Evolutionary conservation across 208 protist genomes (phyloP).

Genomic region (Endotrypanum monterogeii): DNA sequence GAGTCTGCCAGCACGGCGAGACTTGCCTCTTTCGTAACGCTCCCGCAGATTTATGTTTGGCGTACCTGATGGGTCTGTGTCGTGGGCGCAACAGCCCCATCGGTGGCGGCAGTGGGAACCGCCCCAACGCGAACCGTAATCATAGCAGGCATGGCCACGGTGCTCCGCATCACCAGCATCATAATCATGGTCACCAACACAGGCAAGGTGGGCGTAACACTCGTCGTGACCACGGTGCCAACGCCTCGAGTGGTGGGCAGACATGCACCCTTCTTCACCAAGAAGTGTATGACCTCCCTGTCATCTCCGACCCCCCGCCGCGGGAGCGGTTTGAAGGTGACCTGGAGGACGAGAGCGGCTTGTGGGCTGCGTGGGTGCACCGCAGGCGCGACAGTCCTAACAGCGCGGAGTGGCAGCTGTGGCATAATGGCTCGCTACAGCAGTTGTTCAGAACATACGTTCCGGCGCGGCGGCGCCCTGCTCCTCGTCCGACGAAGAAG

Average conservation of each 20-base stretch:
- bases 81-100: slow-evolving; percentile 20
- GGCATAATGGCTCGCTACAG: slow-evolving; percentile 69
- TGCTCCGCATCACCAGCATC: slow-evolving; percentile 1
- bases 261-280: slow-evolving; percentile 56
- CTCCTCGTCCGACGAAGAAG: slow-evolving; percentile 14
- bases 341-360: slow-evolving; percentile 38
- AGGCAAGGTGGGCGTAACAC: not conserved
- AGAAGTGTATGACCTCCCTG: slow-evolving; percentile 57
- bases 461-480: slow-evolving; percentile 33
- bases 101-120: slow-evolving; percentile 4
- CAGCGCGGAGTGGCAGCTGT: slow-evolving; percentile 84
- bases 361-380: slow-evolving; percentile 65
- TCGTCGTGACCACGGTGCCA: not conserved
- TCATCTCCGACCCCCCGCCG: slow-evolving; percentile 35
- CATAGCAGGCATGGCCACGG: not conserved
- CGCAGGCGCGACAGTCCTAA: slow-evolving; percentile 68
- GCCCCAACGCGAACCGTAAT: not conserved
- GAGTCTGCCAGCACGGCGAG: slow-evolving; percentile 69
- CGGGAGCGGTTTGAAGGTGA: slow-evolving; percentile 42
- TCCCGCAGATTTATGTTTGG: slow-evolving; percentile 68
- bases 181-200: not conserved
- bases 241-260: not conserved
- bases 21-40: slow-evolving; percentile 76
- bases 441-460: slow-evolving; percentile 61
- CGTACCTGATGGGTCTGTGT: slow-evolving; percentile 82